These are phyloP conservation scores for Trichoderma atrobrunneum DNA, from an alignment of 2,329 filamentous ascomycete species.

Conservation along the genomic window DNA sequence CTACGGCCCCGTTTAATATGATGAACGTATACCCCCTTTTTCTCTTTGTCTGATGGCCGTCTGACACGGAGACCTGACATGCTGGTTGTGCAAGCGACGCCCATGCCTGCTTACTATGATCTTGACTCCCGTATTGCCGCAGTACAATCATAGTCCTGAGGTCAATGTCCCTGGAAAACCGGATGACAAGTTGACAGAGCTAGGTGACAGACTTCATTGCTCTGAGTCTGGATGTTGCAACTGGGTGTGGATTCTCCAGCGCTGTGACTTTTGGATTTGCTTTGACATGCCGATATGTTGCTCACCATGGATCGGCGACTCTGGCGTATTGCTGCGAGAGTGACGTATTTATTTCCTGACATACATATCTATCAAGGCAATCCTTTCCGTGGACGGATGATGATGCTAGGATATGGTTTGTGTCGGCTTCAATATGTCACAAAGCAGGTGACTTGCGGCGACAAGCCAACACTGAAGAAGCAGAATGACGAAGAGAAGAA, in stretches of 20 bases:
- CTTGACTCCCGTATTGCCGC: conserved; percentile 7
- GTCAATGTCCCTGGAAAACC: conserved; percentile 9
- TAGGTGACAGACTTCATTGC: conserved; percentile 7
- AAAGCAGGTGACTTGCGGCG: not conserved
- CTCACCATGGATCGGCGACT: conserved; percentile 1
- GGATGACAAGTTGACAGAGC: not conserved
- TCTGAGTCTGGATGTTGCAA: conserved; percentile 3
- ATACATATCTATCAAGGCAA: not conserved
- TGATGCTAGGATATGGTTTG: not conserved
- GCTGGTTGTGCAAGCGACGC: not conserved
- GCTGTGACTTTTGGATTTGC: conserved; percentile 19
- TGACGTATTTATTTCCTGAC: conserved; percentile 9
- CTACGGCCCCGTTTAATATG: conserved; percentile 21
- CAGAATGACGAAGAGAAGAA: not conserved
- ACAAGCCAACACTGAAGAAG: not conserved
- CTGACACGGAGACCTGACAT: conserved; percentile 8
- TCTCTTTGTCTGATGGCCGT: conserved; percentile 3
- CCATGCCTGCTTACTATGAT: conserved; percentile 13
- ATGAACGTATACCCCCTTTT: conserved; percentile 24
- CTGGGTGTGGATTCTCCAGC: conserved; percentile 2
- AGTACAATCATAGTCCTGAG: conserved; percentile 6
- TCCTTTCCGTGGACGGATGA: not conserved
- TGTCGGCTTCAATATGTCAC: not conserved
- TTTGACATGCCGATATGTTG: conserved; percentile 13
- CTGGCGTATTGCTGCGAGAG: conserved; percentile 1